A percentile compares a stretch with the other conserved stretches of the same genome.
These are phyloP conservation scores for Talinum fruticosum DNA, from an alignment of 148 eudicot species.

Conservation along the genomic window DNA sequence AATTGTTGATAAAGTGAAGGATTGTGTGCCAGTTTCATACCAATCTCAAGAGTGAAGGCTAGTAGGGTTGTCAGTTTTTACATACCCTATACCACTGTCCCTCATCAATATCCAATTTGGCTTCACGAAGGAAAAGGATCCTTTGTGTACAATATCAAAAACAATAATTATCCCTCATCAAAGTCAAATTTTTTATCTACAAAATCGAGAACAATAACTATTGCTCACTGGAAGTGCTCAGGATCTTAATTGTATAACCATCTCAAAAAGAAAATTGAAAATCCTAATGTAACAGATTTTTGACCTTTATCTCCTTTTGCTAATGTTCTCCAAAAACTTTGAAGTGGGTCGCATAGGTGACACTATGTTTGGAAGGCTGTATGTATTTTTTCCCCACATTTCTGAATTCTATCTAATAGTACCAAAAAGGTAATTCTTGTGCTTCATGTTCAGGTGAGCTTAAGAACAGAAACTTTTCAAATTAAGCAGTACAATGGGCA, in stretches of 20 bases:
- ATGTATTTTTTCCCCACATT: background rate
- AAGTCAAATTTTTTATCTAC: background rate
- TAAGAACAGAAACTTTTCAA: conserved; percentile 27
- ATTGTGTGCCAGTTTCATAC: background rate
- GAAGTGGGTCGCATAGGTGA: background rate
- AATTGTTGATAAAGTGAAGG: background rate
- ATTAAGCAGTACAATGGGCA: conserved; percentile 25
- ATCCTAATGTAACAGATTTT: background rate
- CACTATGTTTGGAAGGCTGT: conserved; percentile 4
- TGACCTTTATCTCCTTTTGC: background rate
- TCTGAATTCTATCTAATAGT: background rate
- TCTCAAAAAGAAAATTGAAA: background rate
- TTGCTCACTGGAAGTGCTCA: background rate
- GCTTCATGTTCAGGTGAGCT: conserved; percentile 28
- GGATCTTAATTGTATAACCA: background rate
- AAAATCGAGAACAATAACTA: background rate
- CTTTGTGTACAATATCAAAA: background rate
- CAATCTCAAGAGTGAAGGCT: background rate
- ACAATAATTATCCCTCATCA: background rate
- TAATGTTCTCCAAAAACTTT: background rate
- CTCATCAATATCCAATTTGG: background rate
- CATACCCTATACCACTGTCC: background rate
- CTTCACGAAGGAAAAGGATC: background rate
- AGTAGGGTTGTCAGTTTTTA: background rate
- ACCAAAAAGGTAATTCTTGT: background rate